phyloP scores from a whole-genome alignment of 1,284 basidiomycete species.

The Ustilago trichophora region DNA sequence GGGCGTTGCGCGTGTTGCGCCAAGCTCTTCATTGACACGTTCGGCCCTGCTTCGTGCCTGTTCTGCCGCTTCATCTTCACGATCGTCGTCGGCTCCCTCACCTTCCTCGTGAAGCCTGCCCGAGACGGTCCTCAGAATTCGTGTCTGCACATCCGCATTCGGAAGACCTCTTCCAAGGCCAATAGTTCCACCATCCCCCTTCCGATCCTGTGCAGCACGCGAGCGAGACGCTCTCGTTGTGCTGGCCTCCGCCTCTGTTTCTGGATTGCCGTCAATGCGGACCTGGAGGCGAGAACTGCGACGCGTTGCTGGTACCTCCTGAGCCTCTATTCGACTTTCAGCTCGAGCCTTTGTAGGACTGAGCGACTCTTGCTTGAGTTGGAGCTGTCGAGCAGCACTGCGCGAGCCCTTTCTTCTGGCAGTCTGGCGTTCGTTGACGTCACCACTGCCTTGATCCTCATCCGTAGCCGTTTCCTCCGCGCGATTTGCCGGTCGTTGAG shows the following conservation, averaged over 20 bases:
- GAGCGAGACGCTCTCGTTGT: constrained; percentile 2
- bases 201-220: neutral
- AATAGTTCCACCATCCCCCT: constrained; percentile 1
- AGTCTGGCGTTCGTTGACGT: constrained; percentile 9
- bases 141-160: neutral
- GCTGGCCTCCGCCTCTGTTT: neutral
- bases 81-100: constrained; percentile 9
- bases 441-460: neutral
- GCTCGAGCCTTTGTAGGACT: constrained; percentile 22
- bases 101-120: constrained; percentile 34
- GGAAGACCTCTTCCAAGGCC: constrained; percentile 30
- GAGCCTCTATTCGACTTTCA: neutral
- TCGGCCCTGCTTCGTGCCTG: constrained; percentile 1
- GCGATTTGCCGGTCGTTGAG: neutral
- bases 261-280: neutral
- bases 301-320: too few relatives aligned
- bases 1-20: constrained; percentile 16
- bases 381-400: constrained; percentile 9
- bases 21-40: constrained; percentile 6
- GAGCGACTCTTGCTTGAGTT: constrained; percentile 21
- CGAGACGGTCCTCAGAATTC: constrained; percentile 28
- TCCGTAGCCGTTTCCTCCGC: neutral
- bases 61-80: neutral
- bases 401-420: constrained; percentile 14
- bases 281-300: neutral